These are phyloP conservation scores for Choanephora cucurbitarum DNA, from an alignment of 371 early-diverging fungal genomes.

Conservation along the genomic window DNA sequence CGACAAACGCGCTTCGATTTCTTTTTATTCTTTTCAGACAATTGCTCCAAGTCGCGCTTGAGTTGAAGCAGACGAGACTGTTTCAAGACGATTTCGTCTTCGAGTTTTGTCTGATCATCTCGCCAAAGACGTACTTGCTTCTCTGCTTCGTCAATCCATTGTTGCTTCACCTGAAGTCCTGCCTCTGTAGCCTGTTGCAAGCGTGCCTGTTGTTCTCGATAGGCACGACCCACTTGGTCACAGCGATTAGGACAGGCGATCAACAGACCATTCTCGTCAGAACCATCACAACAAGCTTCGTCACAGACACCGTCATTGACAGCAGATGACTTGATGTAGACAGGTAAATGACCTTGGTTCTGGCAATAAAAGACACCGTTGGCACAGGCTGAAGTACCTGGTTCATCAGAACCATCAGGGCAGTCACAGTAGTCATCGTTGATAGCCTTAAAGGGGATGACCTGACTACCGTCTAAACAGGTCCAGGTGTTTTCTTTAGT, in stretches of 20 bases:
- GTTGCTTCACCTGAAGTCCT: constrained; percentile 34
- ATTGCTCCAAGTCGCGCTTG: constrained; percentile 23
- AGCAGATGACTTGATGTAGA: constrained; percentile 66
- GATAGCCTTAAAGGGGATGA: constrained; percentile 68
- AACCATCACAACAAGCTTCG: constrained; percentile 93
- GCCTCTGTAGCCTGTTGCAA: constrained; percentile 28
- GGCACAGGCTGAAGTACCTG: constrained; percentile 92
- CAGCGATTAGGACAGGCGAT: constrained; percentile 78
- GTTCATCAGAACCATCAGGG: constrained; percentile 93
- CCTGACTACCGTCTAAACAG: constrained; percentile 77
- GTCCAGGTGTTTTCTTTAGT: constrained; percentile 55
- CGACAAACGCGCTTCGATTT: constrained; percentile 19
- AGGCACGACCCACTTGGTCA: constrained; percentile 53
- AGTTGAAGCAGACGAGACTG: constrained; percentile 25
- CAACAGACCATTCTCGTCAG: constrained; percentile 74
- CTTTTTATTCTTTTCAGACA: neutral
- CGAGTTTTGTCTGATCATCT: constrained; percentile 35
- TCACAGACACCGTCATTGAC: constrained; percentile 97
- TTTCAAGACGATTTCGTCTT: constrained; percentile 35
- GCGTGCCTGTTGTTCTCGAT: constrained; percentile 41
- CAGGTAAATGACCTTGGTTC: constrained; percentile 78
- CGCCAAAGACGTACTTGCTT: constrained; percentile 42
- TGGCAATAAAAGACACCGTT: constrained; percentile 79
- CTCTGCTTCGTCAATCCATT: constrained; percentile 33
- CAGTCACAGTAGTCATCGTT: constrained; percentile 98